Percentiles rank a stretch among this genome's conserved stretches.
Evolutionary conservation across 2,329 filamentous ascomycete genomes (phyloP).

Genomic region (Colletotrichum filicis): DNA sequence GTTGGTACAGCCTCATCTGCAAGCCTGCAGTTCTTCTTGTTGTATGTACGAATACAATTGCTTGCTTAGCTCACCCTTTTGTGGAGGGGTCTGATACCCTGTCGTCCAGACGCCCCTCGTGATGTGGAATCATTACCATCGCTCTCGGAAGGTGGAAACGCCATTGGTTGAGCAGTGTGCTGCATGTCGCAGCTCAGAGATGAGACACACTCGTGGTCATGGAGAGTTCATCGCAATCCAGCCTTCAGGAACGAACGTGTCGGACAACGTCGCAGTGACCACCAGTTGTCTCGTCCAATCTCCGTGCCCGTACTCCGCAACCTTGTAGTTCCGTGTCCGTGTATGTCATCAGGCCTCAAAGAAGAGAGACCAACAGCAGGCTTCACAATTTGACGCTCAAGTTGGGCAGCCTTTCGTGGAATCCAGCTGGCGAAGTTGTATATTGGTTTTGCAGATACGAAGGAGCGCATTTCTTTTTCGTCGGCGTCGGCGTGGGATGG

Average conservation of each 20-base stretch:
- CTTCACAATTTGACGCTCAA: background rate
- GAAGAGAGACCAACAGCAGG: background rate
- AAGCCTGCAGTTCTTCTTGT: background rate
- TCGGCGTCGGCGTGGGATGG: background rate
- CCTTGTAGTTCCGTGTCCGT: background rate
- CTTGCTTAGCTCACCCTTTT: constrained; percentile 14
- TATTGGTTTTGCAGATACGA: constrained; percentile 13
- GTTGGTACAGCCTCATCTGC: background rate
- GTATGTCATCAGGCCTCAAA: background rate
- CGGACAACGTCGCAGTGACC: background rate
- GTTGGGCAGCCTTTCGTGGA: background rate
- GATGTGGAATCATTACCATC: constrained; percentile 26
- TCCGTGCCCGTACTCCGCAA: background rate
- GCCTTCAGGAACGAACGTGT: constrained; percentile 4
- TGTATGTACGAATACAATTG: background rate
- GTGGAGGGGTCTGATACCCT: constrained; percentile 16
- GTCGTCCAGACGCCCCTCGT: constrained; percentile 8
- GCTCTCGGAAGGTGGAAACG: constrained; percentile 14
- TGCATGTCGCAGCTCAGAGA: constrained; percentile 29
- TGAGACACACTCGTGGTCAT: constrained; percentile 19
- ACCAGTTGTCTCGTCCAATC: background rate
- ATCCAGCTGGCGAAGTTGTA: background rate
- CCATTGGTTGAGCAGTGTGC: constrained; percentile 14
- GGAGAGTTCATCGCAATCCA: constrained; percentile 4
- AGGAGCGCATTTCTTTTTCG: constrained; percentile 12